Conservation (phyloP, 805 yeast genomes). For the Lachancea meyersii region DNA sequence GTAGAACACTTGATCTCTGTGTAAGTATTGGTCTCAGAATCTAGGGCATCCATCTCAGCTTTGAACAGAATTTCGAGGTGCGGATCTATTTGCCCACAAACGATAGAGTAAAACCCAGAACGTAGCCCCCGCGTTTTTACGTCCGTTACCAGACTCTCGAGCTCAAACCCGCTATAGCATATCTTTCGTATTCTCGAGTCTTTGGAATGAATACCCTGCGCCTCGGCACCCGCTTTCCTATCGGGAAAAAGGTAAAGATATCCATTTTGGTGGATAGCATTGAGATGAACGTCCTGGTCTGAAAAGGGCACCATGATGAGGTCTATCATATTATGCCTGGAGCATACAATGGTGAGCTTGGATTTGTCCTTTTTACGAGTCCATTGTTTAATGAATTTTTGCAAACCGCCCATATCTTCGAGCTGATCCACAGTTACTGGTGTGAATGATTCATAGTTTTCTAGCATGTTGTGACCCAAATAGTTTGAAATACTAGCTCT, state of each 20-base stretch:
- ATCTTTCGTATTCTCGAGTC: constrained; percentile 14
- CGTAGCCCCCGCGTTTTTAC: neutral
- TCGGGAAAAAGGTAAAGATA: constrained; percentile 21
- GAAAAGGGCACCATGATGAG: constrained; percentile 23
- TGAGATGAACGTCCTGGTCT: constrained; percentile 11
- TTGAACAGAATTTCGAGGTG: constrained; percentile 23
- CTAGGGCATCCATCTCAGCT: constrained; percentile 31
- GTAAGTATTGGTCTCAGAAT: constrained; percentile 15
- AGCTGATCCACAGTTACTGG: constrained; percentile 19
- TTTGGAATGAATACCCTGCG: constrained; percentile 13
- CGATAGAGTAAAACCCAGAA: constrained; percentile 20
- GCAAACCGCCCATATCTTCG: constrained; percentile 21
- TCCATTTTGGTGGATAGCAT: constrained; percentile 17
- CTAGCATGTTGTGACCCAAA: constrained; percentile 21
- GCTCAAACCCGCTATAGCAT: constrained; percentile 29
- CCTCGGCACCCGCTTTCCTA: constrained; percentile 4
- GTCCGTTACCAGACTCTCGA: constrained; percentile 24
- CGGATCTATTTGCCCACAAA: constrained; percentile 19
- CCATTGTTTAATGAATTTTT: constrained; percentile 16
- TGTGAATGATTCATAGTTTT: constrained; percentile 16
- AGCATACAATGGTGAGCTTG: constrained; percentile 21
- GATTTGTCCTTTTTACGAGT: constrained; percentile 2
- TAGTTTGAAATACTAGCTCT: constrained; percentile 13
- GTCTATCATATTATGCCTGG: constrained; percentile 29
- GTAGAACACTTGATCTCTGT: constrained; percentile 31